These are phyloP conservation scores for Dissophora ornata DNA, from an alignment of 192 early-diverging fungal species.

Conservation along the genomic window DNA sequence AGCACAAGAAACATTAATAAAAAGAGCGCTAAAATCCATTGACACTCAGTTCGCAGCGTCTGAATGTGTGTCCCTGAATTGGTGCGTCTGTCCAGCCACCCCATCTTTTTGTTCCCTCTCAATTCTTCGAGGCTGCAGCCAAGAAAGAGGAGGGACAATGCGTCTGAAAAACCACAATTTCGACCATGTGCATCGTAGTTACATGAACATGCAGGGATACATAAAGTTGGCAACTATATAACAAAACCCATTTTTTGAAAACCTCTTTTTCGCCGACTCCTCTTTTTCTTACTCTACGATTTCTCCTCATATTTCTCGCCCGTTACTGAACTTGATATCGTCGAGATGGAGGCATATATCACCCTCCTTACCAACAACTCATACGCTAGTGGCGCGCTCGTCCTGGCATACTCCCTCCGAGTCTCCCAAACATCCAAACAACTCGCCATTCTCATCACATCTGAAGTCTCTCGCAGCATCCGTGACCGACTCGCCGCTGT, in stretches of 20 bases:
- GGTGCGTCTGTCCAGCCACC: too few relatives aligned
- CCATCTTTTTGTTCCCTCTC: too few relatives aligned
- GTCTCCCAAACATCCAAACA: conserved; percentile 67
- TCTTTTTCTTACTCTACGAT: neutral
- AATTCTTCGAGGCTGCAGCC: too few relatives aligned
- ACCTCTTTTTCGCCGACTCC: too few relatives aligned
- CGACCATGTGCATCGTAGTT: too few relatives aligned
- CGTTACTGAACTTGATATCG: neutral
- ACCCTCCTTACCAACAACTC: conserved; percentile 89
- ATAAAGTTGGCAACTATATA: neutral
- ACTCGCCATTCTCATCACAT: conserved; percentile 79
- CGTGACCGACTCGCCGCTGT: conserved; percentile 63
- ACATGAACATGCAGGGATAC: conserved; percentile 2
- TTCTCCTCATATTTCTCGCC: neutral
- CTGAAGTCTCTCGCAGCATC: conserved; percentile 62
- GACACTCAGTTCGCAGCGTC: too few relatives aligned
- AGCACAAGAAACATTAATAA: too few relatives aligned
- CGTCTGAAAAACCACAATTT: too few relatives aligned
- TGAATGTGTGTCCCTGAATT: too few relatives aligned
- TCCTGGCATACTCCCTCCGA: conserved; percentile 81
- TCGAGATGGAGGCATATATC: conserved; percentile 71
- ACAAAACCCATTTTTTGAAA: too few relatives aligned
- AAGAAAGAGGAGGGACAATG: too few relatives aligned
- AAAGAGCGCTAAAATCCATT: too few relatives aligned
- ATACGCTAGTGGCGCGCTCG: conserved; percentile 87